Evolutionary conservation across 129 eudicot species (phyloP), one percentile per base, ranked within the genome.

Genomic region (Calendula officinalis): DNA sequence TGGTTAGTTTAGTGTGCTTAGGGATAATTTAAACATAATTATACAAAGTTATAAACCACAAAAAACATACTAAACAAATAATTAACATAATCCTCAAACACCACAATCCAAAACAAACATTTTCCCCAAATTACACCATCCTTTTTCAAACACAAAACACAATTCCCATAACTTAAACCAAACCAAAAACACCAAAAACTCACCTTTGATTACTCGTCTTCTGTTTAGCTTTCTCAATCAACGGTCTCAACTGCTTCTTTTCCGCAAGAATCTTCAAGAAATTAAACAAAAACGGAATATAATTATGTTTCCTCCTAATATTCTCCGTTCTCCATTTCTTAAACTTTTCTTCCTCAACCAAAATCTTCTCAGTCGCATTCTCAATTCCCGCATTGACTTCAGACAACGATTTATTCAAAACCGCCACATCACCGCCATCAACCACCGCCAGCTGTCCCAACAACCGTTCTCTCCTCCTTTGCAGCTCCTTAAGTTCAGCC

Each of bases 221-320:
- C 89, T 88, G 89, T 47, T 88, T 86, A 14, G 97, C 99, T 78
- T 94, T 94, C 39, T 94, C 97, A 12, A 94, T 83, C 50, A 94
- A 81, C 14, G 99, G 96, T 71, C 96, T 88, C 86, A 94, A 56
- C 83, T 94, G 99, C 83, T 94, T 94, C 95, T 94, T 94, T 68
- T 94, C 99, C 1, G 99, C 99, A 34, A 94, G 92, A 56, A 94
- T 65, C 83, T 94, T 94, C 75, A 94, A 77, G 67, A 94, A 88
- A 83, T 94, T 86, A 80, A 94, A 94, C 84, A 94, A 63, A 68
- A 94, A 94, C 5, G 99, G 99, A 49, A 94, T 94, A 45, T 86
- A 94, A 60, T 94, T 94, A 62, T 94, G 95, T 56, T 88, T 94
- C 42, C 99, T 62, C 1, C 99, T 75, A 36, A 94, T 78, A 48